Conservation (phyloP, 1,139 yeast species). For the Sugiyamaella paludigena region DNA sequence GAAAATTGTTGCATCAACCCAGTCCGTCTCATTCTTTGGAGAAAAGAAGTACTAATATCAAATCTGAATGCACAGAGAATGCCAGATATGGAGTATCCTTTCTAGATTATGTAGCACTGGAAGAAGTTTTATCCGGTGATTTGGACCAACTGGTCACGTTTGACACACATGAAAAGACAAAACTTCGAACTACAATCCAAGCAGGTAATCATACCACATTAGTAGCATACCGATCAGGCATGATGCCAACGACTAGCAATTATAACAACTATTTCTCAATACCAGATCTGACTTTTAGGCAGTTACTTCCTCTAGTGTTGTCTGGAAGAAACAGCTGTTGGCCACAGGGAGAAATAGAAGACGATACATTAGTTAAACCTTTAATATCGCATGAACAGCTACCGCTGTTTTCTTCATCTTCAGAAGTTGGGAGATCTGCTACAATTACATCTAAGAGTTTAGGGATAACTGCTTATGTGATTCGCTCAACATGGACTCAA, state of each 20-base stretch:
- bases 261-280: neutral
- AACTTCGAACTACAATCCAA: slow-evolving; percentile 7
- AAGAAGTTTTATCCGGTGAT: neutral
- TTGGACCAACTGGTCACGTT: slow-evolving; percentile 1
- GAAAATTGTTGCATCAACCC: neutral
- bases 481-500: slow-evolving; percentile 6
- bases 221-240: slow-evolving; percentile 10
- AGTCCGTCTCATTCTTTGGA: slow-evolving; percentile 3
- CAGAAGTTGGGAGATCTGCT: slow-evolving; percentile 3
- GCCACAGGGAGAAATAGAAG: neutral
- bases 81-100: slow-evolving; percentile 1
- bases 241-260: neutral
- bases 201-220: slow-evolving; percentile 9
- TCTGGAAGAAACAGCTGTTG: slow-evolving; percentile 14
- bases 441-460: slow-evolving; percentile 11
- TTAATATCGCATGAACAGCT: too few species aligned
- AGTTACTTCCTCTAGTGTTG: slow-evolving; percentile 12
- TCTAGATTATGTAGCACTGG: neutral
- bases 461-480: slow-evolving; percentile 12
- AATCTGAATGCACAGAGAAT: neutral
- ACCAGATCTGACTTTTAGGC: neutral
- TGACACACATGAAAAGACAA: neutral
- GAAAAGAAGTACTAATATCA: too few species aligned
- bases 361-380: too few species aligned
- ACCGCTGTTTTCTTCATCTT: too few species aligned